Base-by-base conservation (phyloP, 768 basidiomycete genomes). In the Rubroboletus pulcherrimus region DNA sequence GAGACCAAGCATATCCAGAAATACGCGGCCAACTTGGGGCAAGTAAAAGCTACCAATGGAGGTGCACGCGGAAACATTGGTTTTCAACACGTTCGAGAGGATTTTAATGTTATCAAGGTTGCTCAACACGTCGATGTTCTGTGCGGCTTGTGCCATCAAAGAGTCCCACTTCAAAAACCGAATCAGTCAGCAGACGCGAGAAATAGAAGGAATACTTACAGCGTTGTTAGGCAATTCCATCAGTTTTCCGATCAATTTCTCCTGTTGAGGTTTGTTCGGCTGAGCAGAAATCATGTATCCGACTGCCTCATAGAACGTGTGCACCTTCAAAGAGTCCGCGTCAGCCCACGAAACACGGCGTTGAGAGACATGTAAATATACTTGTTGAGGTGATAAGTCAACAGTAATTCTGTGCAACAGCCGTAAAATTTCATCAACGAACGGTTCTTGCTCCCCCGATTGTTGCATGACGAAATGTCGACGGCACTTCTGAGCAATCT, bases 201-300 rank as follows among this genome's bases (percentile, higher is more conserved):
- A 5, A 26, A 14, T 7, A 56, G 19, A 40, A 21, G 5, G 14
- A 39, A 26, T n/a, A 77, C 89, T 45, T 73, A 93, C 94, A 44
- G 96, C 96, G 60, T 89, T 94, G 67, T 99, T 99, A 0, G 97
- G 96, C 62, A 97, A 75, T 57, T 96, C 93, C 97, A 99, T 99
- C 52, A 99, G 72, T 69, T 94, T 97, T 15, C 86, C 79, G 49
- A 99, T 97, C 51, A 99, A 78, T 62, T 92, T 89, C 73, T 98
- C 97, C 71, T 98, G 97, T 64, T 89, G 91, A 11, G 92, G 88
- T 71, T 97, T 97, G 74, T 99, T 98, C 50, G 96, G 95, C 66
- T 98, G 97, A 2, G 96, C 94, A 21, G 94, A 93, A 64, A 99
- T 97, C 97, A 98, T 98, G 78, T 98, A 93, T 5, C 97, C 97